Conservation (phyloP, 1,139 yeast genomes). For the Lodderomyces margitis region DNA sequence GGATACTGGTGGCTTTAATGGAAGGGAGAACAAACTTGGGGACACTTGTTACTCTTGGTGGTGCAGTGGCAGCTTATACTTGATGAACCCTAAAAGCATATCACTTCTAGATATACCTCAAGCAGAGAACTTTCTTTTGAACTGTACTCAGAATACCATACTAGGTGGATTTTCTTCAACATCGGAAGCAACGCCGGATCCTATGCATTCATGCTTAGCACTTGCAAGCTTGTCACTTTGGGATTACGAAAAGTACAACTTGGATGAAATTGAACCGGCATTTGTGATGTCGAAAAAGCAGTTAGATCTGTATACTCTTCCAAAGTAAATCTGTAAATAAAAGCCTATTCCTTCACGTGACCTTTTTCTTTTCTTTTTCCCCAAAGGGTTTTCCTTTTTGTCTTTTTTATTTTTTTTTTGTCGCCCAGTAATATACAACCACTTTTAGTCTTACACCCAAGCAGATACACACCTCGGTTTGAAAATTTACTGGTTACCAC, state of each 20-base stretch:
- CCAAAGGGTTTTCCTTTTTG: no score
- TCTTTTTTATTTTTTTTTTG: not conserved
- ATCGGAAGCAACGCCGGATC: conserved; percentile 62
- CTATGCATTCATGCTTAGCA: conserved; percentile 64
- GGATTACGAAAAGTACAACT: conserved; percentile 19
- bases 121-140: conserved; percentile 50
- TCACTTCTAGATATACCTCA: conserved; percentile 35
- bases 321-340: not conserved
- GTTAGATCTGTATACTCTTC: not conserved
- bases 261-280: conserved; percentile 24
- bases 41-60: conserved; percentile 96
- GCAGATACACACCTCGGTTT: not conserved
- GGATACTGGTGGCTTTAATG: conserved; percentile 83
- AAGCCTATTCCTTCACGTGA: not conserved
- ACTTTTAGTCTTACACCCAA: no score
- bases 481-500: not conserved
- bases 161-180: conserved; percentile 85
- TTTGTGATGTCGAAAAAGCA: conserved; percentile 19
- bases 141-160: conserved; percentile 57
- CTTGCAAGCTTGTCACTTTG: conserved; percentile 55
- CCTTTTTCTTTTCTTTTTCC: not conserved
- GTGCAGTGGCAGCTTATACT: conserved; percentile 62
- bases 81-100: conserved; percentile 30
- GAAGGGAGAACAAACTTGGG: conserved; percentile 77
- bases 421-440: not conserved